Percentiles rank a stretch among this genome's conserved stretches.
Conservation (phyloP, 257 asterid species). For the Parsonsia alboflavescens region DNA sequence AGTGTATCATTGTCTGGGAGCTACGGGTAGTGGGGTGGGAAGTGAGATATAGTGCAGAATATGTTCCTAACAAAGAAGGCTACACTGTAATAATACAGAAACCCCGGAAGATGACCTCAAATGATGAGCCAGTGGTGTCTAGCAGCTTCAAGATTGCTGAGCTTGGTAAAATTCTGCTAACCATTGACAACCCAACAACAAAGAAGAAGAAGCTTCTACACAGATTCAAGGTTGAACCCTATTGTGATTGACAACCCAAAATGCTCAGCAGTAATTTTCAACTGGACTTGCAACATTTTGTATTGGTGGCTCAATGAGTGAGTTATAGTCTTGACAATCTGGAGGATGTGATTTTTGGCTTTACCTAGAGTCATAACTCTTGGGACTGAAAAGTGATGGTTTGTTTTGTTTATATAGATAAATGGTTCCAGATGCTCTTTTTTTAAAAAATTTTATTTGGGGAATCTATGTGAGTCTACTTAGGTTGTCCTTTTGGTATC, state of each 20-base stretch:
- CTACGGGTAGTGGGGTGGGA: constrained; percentile 93
- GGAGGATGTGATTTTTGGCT: background rate
- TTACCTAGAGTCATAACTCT: background rate
- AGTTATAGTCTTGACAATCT: background rate
- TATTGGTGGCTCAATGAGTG: background rate
- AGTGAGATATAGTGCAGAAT: constrained; percentile 82
- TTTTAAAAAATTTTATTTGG: background rate
- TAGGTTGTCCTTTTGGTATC: constrained; percentile 2
- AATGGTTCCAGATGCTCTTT: background rate
- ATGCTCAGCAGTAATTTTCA: background rate
- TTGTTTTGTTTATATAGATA: background rate
- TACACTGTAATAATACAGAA: constrained; percentile 75
- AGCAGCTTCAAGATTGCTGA: constrained; percentile 57
- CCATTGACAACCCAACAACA: constrained; percentile 67
- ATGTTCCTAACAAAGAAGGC: constrained; percentile 48
- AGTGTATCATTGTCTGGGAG: constrained; percentile 82
- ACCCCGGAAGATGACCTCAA: constrained; percentile 54
- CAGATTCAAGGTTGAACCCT: constrained; percentile 65
- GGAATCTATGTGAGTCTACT: background rate
- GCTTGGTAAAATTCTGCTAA: constrained; percentile 71
- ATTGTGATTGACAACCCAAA: constrained; percentile 19
- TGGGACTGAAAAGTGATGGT: background rate
- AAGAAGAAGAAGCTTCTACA: constrained; percentile 80
- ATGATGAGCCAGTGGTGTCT: constrained; percentile 58
- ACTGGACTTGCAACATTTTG: background rate